Evolutionary conservation across 495 filamentous ascomycete genomes (phyloP).

Genomic region (Tuber magnatum): DNA sequence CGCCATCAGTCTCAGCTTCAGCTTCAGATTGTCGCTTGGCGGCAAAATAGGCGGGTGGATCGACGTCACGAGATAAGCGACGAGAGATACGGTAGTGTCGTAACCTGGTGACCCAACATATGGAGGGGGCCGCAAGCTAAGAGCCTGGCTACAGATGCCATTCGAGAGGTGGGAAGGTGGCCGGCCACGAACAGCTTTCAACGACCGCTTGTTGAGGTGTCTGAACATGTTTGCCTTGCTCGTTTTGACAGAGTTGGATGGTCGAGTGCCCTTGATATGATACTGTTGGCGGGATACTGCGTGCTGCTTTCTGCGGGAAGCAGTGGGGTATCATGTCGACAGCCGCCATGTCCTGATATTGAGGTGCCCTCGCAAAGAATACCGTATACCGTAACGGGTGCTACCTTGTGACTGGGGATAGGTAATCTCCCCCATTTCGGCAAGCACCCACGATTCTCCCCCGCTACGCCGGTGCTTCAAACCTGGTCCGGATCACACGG

Average conservation of each 20-base stretch:
- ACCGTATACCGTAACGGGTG: not conserved
- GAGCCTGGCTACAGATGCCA: no score
- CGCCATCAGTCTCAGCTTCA: not conserved
- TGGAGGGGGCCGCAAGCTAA: no score
- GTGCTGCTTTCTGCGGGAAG: not conserved
- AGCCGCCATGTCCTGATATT: not conserved
- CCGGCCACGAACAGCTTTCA: no score
- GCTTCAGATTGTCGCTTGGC: constrained; percentile 1
- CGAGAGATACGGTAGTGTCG: constrained; percentile 2
- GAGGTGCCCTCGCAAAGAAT: not conserved
- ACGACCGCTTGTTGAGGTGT: not conserved
- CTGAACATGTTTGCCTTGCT: not conserved
- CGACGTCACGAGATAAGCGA: not conserved
- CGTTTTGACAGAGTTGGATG: not conserved
- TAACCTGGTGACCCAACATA: not conserved
- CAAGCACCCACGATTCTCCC: not conserved
- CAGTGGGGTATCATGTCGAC: not conserved
- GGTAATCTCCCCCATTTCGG: not conserved
- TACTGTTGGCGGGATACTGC: not conserved
- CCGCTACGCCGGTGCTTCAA: no score
- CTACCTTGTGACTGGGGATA: not conserved
- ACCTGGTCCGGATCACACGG: not conserved
- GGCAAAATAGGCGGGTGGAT: not conserved
- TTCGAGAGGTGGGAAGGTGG: no score
- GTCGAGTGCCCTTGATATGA: not conserved